phyloP scores from a whole-genome alignment of 495 filamentous ascomycete species.

The Aspergillus incahuasiensis region DNA sequence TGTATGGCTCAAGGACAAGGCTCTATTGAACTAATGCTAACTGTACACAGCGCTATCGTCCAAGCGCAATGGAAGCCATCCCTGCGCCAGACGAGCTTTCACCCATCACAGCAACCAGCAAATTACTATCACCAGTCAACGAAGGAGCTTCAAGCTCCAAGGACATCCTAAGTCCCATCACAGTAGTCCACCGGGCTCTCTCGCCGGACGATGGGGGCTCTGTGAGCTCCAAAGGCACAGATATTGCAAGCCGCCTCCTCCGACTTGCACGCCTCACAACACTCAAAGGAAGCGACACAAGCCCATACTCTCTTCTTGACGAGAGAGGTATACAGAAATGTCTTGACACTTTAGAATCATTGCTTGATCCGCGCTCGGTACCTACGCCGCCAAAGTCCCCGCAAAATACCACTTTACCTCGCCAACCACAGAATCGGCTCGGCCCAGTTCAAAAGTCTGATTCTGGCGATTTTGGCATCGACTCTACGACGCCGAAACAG shows the following conservation, averaged over 20 bases:
- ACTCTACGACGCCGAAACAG: background rate
- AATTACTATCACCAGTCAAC: background rate
- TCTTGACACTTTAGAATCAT: constrained; percentile 29
- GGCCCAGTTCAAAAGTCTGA: background rate
- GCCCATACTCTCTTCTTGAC: background rate
- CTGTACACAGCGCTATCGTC: background rate
- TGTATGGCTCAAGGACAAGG: background rate
- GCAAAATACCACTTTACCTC: constrained; percentile 17
- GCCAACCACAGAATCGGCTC: constrained; percentile 7
- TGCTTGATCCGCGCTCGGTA: constrained; percentile 26
- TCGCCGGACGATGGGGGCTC: background rate
- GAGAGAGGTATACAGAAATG: constrained; percentile 23
- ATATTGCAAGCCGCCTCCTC: constrained; percentile 24
- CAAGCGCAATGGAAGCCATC: background rate
- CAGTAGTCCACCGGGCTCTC: background rate
- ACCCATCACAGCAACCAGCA: background rate
- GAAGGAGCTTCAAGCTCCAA: background rate
- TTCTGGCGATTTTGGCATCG: too few relatives aligned
- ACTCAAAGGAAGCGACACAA: background rate
- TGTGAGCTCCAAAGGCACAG: background rate
- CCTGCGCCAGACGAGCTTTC: background rate
- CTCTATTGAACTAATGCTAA: background rate
- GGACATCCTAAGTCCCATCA: constrained; percentile 24
- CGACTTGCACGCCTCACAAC: constrained; percentile 19
- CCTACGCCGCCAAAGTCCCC: constrained; percentile 15